Evolutionary conservation across 305 asterid genomes (phyloP).

Genomic region (Fraxinus baroniana): DNA sequence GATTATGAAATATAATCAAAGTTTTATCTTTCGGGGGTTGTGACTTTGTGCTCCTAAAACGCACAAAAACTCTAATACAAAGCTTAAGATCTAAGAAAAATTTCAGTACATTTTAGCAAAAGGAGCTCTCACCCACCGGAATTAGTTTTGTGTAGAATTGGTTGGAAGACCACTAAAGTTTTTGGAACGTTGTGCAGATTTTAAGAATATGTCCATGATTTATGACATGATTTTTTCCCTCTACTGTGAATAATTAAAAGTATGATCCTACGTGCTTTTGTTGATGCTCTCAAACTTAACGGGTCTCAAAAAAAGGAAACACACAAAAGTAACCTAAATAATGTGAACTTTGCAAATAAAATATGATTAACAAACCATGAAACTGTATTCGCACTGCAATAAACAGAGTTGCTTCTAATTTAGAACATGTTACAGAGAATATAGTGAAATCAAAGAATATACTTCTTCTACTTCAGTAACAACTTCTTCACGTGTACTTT

Average conservation of each 20-base stretch:
- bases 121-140: background rate
- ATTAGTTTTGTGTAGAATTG: background rate
- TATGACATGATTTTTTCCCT: background rate
- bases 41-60: background rate
- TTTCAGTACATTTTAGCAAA: background rate
- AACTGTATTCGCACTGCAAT: background rate
- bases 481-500: slow-evolving; percentile 82
- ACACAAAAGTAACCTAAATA: background rate
- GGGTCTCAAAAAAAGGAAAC: background rate
- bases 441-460: slow-evolving; percentile 25
- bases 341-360: background rate
- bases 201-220: background rate
- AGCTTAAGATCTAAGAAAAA: background rate
- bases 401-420: background rate
- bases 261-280: background rate
- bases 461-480: slow-evolving; percentile 94
- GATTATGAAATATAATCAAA: background rate
- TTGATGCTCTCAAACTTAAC: background rate
- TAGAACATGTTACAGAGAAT: background rate
- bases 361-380: background rate
- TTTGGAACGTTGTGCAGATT: background rate
- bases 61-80: background rate
- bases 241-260: background rate
- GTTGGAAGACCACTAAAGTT: background rate
- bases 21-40: background rate